phyloP scores from a whole-genome alignment of 768 basidiomycete genomes.

The Lactarius trivialis region DNA sequence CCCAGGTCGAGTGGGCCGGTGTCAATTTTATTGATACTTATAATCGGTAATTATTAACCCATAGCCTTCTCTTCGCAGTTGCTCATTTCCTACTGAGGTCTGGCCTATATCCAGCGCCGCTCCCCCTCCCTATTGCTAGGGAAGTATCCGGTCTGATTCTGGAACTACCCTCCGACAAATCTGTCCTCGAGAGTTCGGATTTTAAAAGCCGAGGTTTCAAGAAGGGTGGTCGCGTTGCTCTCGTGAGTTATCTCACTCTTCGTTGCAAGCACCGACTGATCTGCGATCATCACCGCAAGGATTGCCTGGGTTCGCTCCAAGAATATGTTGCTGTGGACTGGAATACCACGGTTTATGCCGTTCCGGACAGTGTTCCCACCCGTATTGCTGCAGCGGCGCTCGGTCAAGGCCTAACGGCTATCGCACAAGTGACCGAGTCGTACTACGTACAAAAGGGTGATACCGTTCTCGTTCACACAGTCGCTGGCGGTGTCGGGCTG shows the following conservation, averaged over 20 bases:
- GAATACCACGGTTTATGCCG: conserved; percentile 45
- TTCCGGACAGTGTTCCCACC: conserved; percentile 57
- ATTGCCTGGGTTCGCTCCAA: conserved; percentile 48
- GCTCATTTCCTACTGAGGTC: conserved; percentile 27
- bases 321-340: conserved; percentile 67
- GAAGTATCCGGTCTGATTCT: conserved; percentile 77
- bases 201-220: conserved; percentile 59
- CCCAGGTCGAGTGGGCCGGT: conserved; percentile 64
- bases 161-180: conserved; percentile 59
- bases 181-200: conserved; percentile 51
- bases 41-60: conserved; percentile 47
- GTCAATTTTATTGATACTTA: conserved; percentile 90
- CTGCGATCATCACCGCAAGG: conserved; percentile 30
- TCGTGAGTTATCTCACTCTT: conserved; percentile 38
- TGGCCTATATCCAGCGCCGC: conserved; percentile 57
- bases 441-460: conserved; percentile 79
- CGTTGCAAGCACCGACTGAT: neutral
- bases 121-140: conserved; percentile 66
- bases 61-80: neutral
- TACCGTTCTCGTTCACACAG: conserved; percentile 77
- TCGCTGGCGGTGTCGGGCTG: conserved; percentile 84
- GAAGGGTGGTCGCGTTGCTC: conserved; percentile 67
- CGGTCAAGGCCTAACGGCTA: conserved; percentile 73
- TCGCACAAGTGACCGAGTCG: conserved; percentile 76
- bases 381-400: conserved; percentile 58